Evolutionary conservation across 495 filamentous ascomycete genomes (phyloP), one percentile per base, ranked within the genome.

Genomic region (Xylaria flabelliformis): DNA sequence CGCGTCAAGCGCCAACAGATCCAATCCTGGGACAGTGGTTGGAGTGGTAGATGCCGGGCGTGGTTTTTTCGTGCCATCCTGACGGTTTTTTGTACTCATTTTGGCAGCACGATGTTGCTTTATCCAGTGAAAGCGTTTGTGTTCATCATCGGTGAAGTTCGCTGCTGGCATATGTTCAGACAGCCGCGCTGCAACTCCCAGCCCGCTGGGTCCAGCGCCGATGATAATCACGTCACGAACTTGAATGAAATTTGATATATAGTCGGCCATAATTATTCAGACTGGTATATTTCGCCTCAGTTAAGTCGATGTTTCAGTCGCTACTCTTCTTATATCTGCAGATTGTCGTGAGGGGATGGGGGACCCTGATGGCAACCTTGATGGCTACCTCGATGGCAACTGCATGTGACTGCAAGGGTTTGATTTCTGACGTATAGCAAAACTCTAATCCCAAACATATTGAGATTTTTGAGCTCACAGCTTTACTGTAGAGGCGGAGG

Each of bases 141-240:
- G 89, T 73, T 91, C 89, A 69, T 88, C 87, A 77, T 91, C 90
- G 3, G 89, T 90, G 80, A 91, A 91, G 48, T 90, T 84, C 15
- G 89, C 88, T 0, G 88, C 90, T 9, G 89, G 89, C 2, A 89
- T 90, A 65, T 82, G 82, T 81, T 91, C 89, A 53, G 81, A 83
- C 1, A 92, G 80, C 5, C 89, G 84, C 4, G 89, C 86, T 9
- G 89, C 89, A 41, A 88, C 85, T 39, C 86, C 88, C 17, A 91
- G 86, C 24, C 89, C 89, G 70, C 88, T 90, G 7, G 90, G 88
- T 10, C 90, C 89, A 29, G 87, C 89, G 46, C 90, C 90, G 63
- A 92, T 81, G 73, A 91, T 89, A 50, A 91, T 79, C 24, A 90
- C 83, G 74, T 90, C 86, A 75, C 84, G 84, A 59, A 91, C 80